These are phyloP conservation scores for Alternaria gaisen DNA, from an alignment of 2,329 filamentous ascomycete species.

Conservation along the genomic window DNA sequence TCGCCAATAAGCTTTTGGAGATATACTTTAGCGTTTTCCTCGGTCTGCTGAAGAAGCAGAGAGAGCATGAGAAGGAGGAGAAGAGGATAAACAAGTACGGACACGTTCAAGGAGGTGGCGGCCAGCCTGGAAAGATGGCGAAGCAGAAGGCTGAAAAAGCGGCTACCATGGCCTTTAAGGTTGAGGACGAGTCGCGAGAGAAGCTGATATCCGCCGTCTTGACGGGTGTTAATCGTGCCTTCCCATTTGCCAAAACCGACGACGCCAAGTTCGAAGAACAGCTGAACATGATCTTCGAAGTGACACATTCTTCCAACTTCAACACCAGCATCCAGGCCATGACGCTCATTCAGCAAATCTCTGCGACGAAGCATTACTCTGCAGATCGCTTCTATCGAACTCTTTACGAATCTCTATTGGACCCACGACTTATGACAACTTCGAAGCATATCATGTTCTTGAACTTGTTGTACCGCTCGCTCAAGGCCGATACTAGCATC, in stretches of 20 bases:
- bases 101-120: slow-evolving; percentile 63
- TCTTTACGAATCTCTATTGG: slow-evolving; percentile 91
- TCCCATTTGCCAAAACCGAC: slow-evolving; percentile 87
- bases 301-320: slow-evolving; percentile 98
- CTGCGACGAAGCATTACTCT: slow-evolving; percentile 78
- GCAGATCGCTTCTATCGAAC: slow-evolving; percentile 94
- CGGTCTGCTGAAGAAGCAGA: slow-evolving; percentile 74
- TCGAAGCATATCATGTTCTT: slow-evolving; percentile 97
- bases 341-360: slow-evolving; percentile 92
- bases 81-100: slow-evolving; percentile 59
- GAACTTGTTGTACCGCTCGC: slow-evolving; percentile 85
- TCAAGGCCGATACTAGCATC: slow-evolving; percentile 90
- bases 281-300: slow-evolving; percentile 91
- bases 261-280: slow-evolving; percentile 85
- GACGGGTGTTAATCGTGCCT: slow-evolving; percentile 93
- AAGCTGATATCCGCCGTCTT: slow-evolving; percentile 92
- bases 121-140: slow-evolving; percentile 63
- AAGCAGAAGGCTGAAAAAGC: slow-evolving; percentile 55
- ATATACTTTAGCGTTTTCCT: slow-evolving; percentile 95
- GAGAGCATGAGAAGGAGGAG: slow-evolving; percentile 51
- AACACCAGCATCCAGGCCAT: slow-evolving; percentile 97
- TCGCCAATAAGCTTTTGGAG: slow-evolving; percentile 81
- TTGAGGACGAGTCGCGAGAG: slow-evolving; percentile 76
- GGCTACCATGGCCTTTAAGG: slow-evolving; percentile 54
- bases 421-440: slow-evolving; percentile 85